Evolutionary conservation across 495 filamentous ascomycete genomes (phyloP).

Genomic region (Lepraria neglecta): DNA sequence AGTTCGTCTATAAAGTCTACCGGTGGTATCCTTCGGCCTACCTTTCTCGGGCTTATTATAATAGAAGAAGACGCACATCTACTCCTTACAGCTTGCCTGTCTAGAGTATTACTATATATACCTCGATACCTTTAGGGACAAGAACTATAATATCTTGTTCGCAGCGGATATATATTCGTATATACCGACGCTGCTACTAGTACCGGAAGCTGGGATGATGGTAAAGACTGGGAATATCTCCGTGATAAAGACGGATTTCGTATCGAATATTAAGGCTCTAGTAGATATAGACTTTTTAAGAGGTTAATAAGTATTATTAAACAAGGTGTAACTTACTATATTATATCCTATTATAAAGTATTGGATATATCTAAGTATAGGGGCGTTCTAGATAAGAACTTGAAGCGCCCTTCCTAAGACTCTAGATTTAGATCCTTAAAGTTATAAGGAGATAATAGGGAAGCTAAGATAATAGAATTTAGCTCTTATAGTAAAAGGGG

Average conservation of each 20-base stretch:
- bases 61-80: neutral
- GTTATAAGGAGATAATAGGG: neutral
- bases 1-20: neutral
- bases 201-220: too few relatives aligned
- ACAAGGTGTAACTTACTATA: neutral
- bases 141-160: neutral
- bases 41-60: neutral
- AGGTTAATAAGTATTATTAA: neutral
- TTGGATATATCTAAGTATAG: neutral
- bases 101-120: neutral
- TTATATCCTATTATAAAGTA: neutral
- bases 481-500: neutral
- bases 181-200: neutral
- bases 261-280: neutral
- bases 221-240: neutral
- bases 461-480: neutral
- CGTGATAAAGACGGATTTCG: neutral
- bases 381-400: neutral
- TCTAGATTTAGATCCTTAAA: neutral
- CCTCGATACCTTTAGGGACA: neutral
- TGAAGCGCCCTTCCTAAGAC: neutral
- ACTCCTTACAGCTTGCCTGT: neutral
- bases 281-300: neutral
- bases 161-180: neutral
- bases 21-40: neutral